phyloP scores from a whole-genome alignment of 1,139 yeast species.

The Sugiyamaella novakii region DNA sequence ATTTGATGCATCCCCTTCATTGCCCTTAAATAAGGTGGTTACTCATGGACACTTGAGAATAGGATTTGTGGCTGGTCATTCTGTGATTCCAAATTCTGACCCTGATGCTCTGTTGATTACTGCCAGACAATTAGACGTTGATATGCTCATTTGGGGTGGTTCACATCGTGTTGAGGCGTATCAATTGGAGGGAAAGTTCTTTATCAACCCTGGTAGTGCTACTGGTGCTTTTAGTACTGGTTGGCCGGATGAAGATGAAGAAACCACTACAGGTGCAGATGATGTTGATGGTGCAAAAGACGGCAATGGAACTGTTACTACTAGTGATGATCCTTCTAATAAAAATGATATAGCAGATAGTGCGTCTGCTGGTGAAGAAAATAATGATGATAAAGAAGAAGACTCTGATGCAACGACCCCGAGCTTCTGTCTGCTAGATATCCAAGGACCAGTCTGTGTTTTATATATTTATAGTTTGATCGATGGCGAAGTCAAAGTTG shows the following conservation, averaged over 20 bases:
- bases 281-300: conserved; percentile 29
- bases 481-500: conserved; percentile 86
- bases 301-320: conserved; percentile 38
- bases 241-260: conserved; percentile 46
- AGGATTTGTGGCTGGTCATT: conserved; percentile 85
- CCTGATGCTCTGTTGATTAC: conserved; percentile 79
- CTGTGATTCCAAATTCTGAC: conserved; percentile 81
- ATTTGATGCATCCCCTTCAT: conserved; percentile 49
- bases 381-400: conserved; percentile 35
- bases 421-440: conserved; percentile 83
- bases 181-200: conserved; percentile 87
- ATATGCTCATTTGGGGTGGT: conserved; percentile 94
- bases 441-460: conserved; percentile 75
- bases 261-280: conserved; percentile 37
- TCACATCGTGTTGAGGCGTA: conserved; percentile 92
- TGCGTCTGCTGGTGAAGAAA: conserved; percentile 28
- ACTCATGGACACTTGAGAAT: conserved; percentile 71
- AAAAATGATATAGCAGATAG: conserved; percentile 33
- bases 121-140: conserved; percentile 92
- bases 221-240: conserved; percentile 80
- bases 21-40: conserved; percentile 69
- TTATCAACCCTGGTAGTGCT: conserved; percentile 93
- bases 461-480: conserved; percentile 81
- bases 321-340: conserved; percentile 29
- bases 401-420: conserved; percentile 52